Base-by-base conservation (phyloP, 768 basidiomycete genomes). In the Obba rivulosa region DNA sequence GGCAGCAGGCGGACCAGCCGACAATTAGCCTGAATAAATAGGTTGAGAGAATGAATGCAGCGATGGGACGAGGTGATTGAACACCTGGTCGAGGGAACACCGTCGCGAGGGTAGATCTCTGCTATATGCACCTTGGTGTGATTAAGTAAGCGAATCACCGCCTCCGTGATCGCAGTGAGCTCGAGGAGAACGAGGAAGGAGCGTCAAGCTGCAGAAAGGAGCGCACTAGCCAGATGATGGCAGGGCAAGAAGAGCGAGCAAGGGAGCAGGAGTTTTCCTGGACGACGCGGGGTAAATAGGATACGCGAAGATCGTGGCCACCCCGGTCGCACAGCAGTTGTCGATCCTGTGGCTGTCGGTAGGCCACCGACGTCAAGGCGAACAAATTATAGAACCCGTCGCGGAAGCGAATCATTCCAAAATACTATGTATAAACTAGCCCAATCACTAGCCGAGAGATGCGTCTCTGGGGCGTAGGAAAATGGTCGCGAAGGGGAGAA, bases 1-100 rank as follows among this genome's bases (percentile, higher is more conserved):
- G 46, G 51, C 45, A 50, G 49, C 45, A 49, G 38, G 52, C 57
- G 57, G 57, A 42, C 52, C 57, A 51, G 52, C 57, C 57, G 57
- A 58, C 34, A 41, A 34, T 38, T 48, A 45, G 44, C 47, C 49
- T 49, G 54, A 41, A 51, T 37, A 44, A 22, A 36, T 36, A 50
- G 43, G 31, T 46, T 50, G 43, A 46, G 45, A 36, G 43, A 58
- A 38, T 21, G 53, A 51, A 53, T 48, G 45, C 35, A 45, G 46
- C 23, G 41, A 50, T 36, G 45, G 43, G 50, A 45, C 38, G 46
- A 38, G 48, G 57, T 39, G 23, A 22, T 34, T 23, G 31, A 43
- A 39, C 48, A 52, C 53, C 53, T 35, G 48, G 48, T 49, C 48
- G 38, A 49, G 25, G 48, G 20, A n/a, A 7, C 37, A 38, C 20